Conservation (phyloP, 768 basidiomycete species). For the Leccinellum luteum region DNA sequence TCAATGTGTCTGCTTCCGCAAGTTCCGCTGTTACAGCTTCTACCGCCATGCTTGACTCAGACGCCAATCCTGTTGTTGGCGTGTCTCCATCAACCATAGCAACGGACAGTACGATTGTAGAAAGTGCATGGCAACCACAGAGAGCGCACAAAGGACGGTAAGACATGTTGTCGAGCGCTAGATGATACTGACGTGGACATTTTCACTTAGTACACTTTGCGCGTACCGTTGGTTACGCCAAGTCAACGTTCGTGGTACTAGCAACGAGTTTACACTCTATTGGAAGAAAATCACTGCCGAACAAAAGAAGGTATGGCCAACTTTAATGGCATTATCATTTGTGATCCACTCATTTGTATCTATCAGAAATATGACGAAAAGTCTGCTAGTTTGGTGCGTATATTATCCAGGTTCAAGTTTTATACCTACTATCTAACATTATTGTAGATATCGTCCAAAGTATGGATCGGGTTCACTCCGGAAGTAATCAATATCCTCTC, state of each 20-base stretch:
- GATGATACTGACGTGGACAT: neutral
- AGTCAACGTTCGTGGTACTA: neutral
- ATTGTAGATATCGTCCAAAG: neutral
- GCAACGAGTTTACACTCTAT: neutral
- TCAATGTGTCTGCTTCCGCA: too few relatives aligned
- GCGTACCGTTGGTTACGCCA: neutral
- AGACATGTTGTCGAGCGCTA: neutral
- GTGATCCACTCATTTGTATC: neutral
- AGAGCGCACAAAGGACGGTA: neutral
- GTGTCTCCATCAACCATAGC: too few relatives aligned
- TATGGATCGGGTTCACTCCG: neutral
- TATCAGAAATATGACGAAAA: neutral
- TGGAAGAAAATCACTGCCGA: neutral
- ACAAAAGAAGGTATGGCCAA: neutral
- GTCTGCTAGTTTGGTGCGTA: neutral
- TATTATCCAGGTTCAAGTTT: neutral
- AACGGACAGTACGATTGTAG: too few relatives aligned
- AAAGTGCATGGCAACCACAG: neutral
- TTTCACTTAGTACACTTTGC: neutral
- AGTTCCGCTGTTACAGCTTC: too few relatives aligned
- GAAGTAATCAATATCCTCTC: neutral
- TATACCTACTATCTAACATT: neutral
- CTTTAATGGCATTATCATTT: neutral
- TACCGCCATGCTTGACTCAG: too few relatives aligned
- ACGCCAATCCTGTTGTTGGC: too few relatives aligned